These are phyloP conservation scores for Populus alba DNA, from an alignment of 345 rosid species.

Conservation along the genomic window DNA sequence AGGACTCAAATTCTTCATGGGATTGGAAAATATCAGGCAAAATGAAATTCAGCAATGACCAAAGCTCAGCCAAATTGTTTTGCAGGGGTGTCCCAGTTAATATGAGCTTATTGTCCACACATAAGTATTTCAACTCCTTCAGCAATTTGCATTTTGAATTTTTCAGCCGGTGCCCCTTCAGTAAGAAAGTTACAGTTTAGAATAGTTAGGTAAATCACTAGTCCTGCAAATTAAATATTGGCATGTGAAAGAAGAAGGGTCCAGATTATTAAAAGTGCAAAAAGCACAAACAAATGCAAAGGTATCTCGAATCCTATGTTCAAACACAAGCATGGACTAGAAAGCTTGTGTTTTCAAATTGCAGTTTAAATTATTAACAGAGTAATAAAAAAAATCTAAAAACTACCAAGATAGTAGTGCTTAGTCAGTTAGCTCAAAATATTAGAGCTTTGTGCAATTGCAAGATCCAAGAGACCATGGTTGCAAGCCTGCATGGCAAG, in stretches of 20 bases:
- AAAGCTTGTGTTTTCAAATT: neutral
- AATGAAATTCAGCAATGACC: constrained; percentile 94
- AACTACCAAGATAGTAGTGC: neutral
- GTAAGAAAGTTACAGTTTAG: constrained; percentile 6
- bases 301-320: neutral
- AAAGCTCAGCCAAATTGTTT: constrained; percentile 90
- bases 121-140: constrained; percentile 55
- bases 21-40: constrained; percentile 92
- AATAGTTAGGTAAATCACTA: neutral
- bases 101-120: constrained; percentile 73
- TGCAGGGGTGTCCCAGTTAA: constrained; percentile 96
- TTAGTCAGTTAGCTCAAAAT: neutral
- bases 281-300: neutral
- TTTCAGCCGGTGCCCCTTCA: constrained; percentile 92
- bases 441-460: neutral
- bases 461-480: neutral
- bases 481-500: neutral
- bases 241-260: neutral
- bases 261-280: neutral
- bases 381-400: neutral
- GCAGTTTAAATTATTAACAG: neutral
- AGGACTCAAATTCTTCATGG: constrained; percentile 91
- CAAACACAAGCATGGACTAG: neutral
- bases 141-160: constrained; percentile 78
- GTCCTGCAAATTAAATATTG: neutral